Base-by-base conservation (phyloP, 768 basidiomycete species). In the Suillus spraguei region DNA sequence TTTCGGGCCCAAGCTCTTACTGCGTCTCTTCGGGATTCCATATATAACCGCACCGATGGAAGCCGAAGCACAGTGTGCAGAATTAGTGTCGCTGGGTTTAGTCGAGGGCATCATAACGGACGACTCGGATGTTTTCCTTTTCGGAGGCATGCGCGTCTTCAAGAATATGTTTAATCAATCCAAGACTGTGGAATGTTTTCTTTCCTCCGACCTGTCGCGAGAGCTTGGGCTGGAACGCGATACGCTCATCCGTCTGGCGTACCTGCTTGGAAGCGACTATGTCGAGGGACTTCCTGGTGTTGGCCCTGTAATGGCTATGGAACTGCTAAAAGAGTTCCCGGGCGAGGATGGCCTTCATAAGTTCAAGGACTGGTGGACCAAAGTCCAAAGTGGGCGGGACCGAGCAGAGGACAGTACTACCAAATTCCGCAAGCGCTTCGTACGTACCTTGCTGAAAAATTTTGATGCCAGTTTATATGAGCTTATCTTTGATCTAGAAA, bases 161-260 rank as follows among this genome's bases (percentile, higher is more conserved):
- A 97, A 97, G 78, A 99, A 99, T 74, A 97, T 99, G 92, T 99
- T 99, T 81, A 98, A 99, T 74, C 97, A 99, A 76, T 92, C 93
- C 55, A 98, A 99, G 81, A 98, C 95, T 4, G 97, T 98, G 61
- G 97, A 99, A 76, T 95, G 95, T 72, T 99, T 97, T 81, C 80
- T 97, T 41, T 78, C 87, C 2, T 76, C 86, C 6, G 97, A 99
- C 72, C 83, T 99, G 56, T 84, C 83, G 44, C 85, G 95, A 49
- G 97, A 99, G 74, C 82, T 99, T 11, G 90, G 93, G 6, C 80
- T 99, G 28, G 89, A 92, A 56, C 84, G 95, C 32, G 94, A 93
- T 68, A 89, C 90, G 17, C 86, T 99, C 49, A 85, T 99, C 61
- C 85, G 90, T 38, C 81, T 99, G 38, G 97, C 97, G 11, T 97